Evolutionary conservation across 768 basidiomycete species (phyloP).

Genomic region (Pholiota microspora): DNA sequence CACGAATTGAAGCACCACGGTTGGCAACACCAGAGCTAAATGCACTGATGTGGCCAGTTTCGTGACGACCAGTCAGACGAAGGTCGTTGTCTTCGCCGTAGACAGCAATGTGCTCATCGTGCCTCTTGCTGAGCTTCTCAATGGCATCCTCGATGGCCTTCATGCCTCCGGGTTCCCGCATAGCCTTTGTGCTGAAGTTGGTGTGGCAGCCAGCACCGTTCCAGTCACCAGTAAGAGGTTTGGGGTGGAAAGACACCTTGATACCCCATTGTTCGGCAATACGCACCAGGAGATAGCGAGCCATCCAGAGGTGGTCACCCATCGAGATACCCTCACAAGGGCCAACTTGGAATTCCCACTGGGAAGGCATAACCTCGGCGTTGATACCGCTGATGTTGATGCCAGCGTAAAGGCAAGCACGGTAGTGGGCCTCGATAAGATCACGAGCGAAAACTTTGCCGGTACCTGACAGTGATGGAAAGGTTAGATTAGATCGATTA

Average conservation of each 20-base stretch:
- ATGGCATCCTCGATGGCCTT: constrained; percentile 90
- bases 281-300: constrained; percentile 92
- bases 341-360: constrained; percentile 99
- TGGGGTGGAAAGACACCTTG: constrained; percentile 99
- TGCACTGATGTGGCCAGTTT: constrained; percentile 89
- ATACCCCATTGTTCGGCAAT: constrained; percentile 97
- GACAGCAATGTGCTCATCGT: constrained; percentile 94
- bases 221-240: constrained; percentile 96
- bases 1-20: constrained; percentile 95
- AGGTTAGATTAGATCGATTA: constrained; percentile 16
- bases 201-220: constrained; percentile 99
- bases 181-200: constrained; percentile 94
- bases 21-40: constrained; percentile 97
- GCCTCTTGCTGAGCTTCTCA: constrained; percentile 87
- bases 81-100: constrained; percentile 98
- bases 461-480: constrained; percentile 66
- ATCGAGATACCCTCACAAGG: constrained; percentile 97
- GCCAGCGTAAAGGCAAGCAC: constrained; percentile 91
- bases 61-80: constrained; percentile 93
- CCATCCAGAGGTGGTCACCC: constrained; percentile 99
- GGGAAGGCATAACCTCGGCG: constrained; percentile 99
- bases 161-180: constrained; percentile 94
- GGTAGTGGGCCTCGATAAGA: constrained; percentile 98
- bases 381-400: constrained; percentile 99
- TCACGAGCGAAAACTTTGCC: constrained; percentile 99